Base-by-base conservation (phyloP, 352 stramenopile species). In the Phytophthora fragariaefolia region DNA sequence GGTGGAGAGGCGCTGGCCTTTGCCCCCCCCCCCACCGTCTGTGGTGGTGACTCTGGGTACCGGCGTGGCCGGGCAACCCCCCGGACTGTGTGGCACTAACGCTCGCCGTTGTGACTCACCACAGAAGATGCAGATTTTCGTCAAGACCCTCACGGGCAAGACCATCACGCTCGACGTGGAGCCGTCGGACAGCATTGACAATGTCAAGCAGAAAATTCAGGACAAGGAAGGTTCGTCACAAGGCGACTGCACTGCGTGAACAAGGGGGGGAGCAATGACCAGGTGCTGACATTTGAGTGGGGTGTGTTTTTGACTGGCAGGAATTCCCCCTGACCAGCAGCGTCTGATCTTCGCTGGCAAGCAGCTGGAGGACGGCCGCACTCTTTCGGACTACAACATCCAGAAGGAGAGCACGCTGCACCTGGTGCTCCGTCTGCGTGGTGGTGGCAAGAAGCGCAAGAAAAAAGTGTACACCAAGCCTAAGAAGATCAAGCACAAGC, bases 131-230 rank as follows among this genome's bases (percentile, higher is more conserved):
- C 92, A 98, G 89, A 98, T 98, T 87, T 98, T 98, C 83, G 92
- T 98, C 63, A 98, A 97, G 89, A 98, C 92, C 71, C 86, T 98
- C 59, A 98, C 92, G 77, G 98, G 98, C 75, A 99, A 99, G 85
- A 99, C 97, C 63, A 99, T 99, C 89, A 99, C 98, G 57, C 87
- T 99, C 52, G 98, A 99, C 88, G 98, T 99, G 45, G 98, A 99
- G 85, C 96, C 98, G 40, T 97, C 89, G 40, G 98, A 99, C 83
- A 98, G 95, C 66, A 99, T 99, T 90, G 97, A 99, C 82, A 99
- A 99, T 89, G 98, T 99, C 64, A 99, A 99, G 94, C 90, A 96
- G 68, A 99, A 99, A 95, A 99, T 99, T 77, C 98, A 99, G 89
- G 98, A 99, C 86, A 99, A 99, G 93, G 98, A 99, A 85, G 98